Evolutionary conservation across 2,329 filamentous ascomycete genomes (phyloP), one percentile per base, ranked within the genome.

Genomic region (Geosmithia flava): DNA sequence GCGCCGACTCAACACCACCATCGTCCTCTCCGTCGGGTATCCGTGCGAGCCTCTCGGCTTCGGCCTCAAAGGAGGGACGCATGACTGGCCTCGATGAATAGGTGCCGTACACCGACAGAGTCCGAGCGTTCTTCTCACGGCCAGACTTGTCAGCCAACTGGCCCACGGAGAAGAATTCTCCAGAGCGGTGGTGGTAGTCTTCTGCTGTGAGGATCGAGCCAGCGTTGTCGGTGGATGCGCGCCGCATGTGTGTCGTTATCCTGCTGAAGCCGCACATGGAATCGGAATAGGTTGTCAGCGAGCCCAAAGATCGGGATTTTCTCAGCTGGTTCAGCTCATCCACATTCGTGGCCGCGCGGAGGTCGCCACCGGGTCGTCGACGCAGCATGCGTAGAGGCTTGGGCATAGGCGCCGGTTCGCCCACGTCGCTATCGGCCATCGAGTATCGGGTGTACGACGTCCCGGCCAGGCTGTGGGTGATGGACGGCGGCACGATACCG

Each of bases 1-100:
- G 64, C 0, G 93, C 87, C n/a, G 90, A 89, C 59, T 97, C 93
- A 23, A 97, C 82, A 13, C 91, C 91, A 7, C 88, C 88, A 58
- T 94, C 87, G 51, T 82, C 76, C 16, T 69, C 61, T 39, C 94
- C 87, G 58, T 96, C 90, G 0, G 91, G 88, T 23, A 97, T 87
- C 48, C 86, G 82, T 2, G 90, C 87, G 48, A 98, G 78, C 56
- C 87, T 87, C 50, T 90, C 82, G 1, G 94, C 87, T 57, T 95
- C 89, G 2, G 78, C 83, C 62, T 97, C 88, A 55, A 97, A 96
- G 0, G 90, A 96, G 1, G 79, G 76, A 3, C 78, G 74, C 76
- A 81, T 80, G 2, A 71, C 65, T 0, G 78, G 78, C 53, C 79
- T 78, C 2, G 78, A 81, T 4, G 78, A 80, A 52, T 77, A 73